These are phyloP conservation scores for Glutinoglossum americanum DNA, from an alignment of 495 filamentous ascomycete species.

Conservation along the genomic window DNA sequence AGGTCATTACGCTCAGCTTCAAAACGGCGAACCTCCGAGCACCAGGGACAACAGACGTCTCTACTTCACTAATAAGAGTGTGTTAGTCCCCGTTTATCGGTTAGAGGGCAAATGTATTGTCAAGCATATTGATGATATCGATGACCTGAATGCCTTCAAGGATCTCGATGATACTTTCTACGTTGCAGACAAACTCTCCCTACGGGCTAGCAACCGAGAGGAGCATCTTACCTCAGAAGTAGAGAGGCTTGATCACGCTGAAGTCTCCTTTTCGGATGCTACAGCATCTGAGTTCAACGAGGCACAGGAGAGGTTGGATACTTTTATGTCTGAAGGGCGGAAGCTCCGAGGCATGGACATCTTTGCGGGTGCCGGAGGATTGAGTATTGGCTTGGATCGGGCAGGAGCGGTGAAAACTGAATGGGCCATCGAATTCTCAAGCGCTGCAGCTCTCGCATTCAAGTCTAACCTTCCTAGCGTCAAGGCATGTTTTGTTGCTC, in stretches of 20 bases:
- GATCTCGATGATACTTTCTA: constrained; percentile 2
- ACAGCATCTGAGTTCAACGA: neutral
- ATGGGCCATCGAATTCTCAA: constrained; percentile 5
- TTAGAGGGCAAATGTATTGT: constrained; percentile 5
- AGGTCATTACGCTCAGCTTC: neutral
- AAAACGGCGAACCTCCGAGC: neutral
- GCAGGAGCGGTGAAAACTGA: constrained; percentile 3
- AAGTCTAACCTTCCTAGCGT: constrained; percentile 2
- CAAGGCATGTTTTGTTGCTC: neutral
- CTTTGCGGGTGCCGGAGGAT: constrained; percentile 4
- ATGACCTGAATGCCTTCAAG: constrained; percentile 1
- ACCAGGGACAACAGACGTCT: neutral
- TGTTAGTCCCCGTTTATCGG: neutral
- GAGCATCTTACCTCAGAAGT: neutral
- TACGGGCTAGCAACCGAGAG: neutral
- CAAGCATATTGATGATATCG: constrained; percentile 1
- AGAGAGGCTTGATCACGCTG: neutral
- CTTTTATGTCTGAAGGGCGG: neutral
- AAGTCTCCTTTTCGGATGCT: neutral
- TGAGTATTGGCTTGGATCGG: constrained; percentile 4
- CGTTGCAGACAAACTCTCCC: neutral
- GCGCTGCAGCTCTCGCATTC: constrained; percentile 2
- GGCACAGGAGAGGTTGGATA: neutral
- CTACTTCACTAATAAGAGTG: neutral
- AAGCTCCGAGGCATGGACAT: constrained; percentile 7